Conservation (phyloP, 176 grass and related monocot species). For the Oryza meyeriana region DNA sequence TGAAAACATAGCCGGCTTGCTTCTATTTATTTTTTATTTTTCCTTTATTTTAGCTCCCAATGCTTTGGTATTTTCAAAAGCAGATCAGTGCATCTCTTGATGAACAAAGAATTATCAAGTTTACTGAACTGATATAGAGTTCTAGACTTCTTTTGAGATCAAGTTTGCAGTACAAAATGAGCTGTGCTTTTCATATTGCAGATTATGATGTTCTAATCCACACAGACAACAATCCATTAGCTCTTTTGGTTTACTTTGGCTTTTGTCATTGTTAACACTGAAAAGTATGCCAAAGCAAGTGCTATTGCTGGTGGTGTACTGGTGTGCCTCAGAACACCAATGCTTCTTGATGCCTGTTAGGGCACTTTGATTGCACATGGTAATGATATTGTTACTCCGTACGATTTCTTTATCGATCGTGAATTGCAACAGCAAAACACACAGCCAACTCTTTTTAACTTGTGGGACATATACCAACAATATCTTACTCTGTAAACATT, state of each 20-base stretch:
- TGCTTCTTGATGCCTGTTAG: neutral
- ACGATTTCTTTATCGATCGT: neutral
- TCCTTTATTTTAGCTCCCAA: neutral
- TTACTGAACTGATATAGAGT: neutral
- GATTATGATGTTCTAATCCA: neutral
- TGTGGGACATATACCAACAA: neutral
- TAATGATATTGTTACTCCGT: neutral
- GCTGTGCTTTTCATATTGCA: neutral
- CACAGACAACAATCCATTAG: neutral
- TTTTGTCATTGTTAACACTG: neutral
- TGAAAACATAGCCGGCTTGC: neutral
- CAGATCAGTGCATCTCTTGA: neutral
- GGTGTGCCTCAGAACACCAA: neutral
- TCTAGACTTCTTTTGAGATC: neutral
- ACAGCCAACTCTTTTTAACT: neutral
- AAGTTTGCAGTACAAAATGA: neutral
- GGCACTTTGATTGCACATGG: neutral
- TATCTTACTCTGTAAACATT: slow-evolving; percentile 15
- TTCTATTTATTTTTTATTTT: neutral
- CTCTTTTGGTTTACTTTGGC: neutral
- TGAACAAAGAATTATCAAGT: neutral
- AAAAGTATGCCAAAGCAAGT: neutral
- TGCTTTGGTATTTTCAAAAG: neutral
- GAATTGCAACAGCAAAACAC: slow-evolving; percentile 10
- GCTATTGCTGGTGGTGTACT: neutral